Evolutionary conservation across 495 filamentous ascomycete genomes (phyloP).

Genomic region (Gamarada debralockiae): DNA sequence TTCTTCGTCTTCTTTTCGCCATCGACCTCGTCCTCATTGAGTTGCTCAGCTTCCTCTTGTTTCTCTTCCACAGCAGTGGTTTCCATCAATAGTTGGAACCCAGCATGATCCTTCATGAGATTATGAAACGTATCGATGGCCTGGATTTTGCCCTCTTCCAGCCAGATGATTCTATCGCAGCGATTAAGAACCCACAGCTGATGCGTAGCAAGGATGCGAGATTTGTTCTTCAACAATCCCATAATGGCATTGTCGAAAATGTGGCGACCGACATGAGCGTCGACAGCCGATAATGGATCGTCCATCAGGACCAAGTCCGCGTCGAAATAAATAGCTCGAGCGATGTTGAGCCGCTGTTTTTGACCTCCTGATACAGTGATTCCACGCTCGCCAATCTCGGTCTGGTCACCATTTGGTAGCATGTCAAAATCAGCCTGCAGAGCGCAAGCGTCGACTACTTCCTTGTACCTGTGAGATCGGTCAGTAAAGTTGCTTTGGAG

Average conservation of each 20-base stretch:
- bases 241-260: slow-evolving; percentile 96
- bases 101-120: slow-evolving; percentile 68
- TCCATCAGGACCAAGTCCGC: slow-evolving; percentile 81
- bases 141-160: slow-evolving; percentile 79
- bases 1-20: slow-evolving; percentile 57
- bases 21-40: slow-evolving; percentile 40
- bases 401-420: slow-evolving; percentile 67
- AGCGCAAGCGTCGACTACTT: slow-evolving; percentile 61
- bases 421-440: slow-evolving; percentile 71
- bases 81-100: slow-evolving; percentile 78
- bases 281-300: slow-evolving; percentile 77
- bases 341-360: slow-evolving; percentile 81
- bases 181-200: slow-evolving; percentile 89
- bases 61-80: slow-evolving; percentile 65
- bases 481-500: background rate
- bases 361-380: slow-evolving; percentile 82
- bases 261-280: slow-evolving; percentile 85
- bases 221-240: slow-evolving; percentile 83
- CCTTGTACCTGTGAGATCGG: slow-evolving; percentile 20
- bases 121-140: slow-evolving; percentile 86
- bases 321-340: slow-evolving; percentile 80
- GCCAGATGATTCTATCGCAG: slow-evolving; percentile 87
- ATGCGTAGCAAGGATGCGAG: slow-evolving; percentile 88
- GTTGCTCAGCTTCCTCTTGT: slow-evolving; percentile 35
- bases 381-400: slow-evolving; percentile 76